Evolutionary conservation across 1,284 basidiomycete species (phyloP).

Genomic region (Pyrrhoderma lamaoense): DNA sequence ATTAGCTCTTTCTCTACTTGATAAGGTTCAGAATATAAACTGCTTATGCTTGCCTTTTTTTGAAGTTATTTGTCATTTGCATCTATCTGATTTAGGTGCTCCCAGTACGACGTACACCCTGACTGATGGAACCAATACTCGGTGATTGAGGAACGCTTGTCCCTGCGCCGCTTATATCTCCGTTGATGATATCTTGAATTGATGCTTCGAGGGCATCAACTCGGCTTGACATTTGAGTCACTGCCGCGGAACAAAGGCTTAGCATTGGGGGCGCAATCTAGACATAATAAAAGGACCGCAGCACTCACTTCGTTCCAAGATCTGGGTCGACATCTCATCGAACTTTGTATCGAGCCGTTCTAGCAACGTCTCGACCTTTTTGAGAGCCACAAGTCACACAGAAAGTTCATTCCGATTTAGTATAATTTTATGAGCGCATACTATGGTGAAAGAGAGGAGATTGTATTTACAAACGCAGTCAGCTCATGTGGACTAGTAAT

Average conservation of each 20-base stretch:
- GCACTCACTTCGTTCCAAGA: constrained; percentile 69
- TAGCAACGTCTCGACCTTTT: constrained; percentile 67
- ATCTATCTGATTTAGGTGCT: constrained; percentile 8
- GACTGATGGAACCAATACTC: constrained; percentile 27
- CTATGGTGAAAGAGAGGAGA: not conserved
- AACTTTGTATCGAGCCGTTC: constrained; percentile 75
- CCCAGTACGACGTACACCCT: constrained; percentile 13
- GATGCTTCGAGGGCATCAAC: constrained; percentile 77
- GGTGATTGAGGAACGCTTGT: constrained; percentile 45
- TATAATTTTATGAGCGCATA: constrained; percentile 12
- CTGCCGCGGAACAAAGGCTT: constrained; percentile 30
- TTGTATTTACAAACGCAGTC: constrained; percentile 64
- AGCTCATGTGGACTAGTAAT: constrained; percentile 79
- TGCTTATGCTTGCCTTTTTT: no score
- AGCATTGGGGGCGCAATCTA: no score
- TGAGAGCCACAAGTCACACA: not conserved
- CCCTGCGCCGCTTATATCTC: constrained; percentile 34
- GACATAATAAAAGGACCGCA: not conserved
- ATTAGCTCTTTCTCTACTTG: no score
- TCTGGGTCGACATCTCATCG: constrained; percentile 77
- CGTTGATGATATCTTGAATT: constrained; percentile 79
- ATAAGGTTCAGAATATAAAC: no score
- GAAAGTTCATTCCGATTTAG: constrained; percentile 1
- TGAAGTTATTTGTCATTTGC: no score
- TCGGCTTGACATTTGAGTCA: constrained; percentile 76